phyloP scores from a whole-genome alignment of 169 alveolate genomes.

The Plasmodium malariae region DNA sequence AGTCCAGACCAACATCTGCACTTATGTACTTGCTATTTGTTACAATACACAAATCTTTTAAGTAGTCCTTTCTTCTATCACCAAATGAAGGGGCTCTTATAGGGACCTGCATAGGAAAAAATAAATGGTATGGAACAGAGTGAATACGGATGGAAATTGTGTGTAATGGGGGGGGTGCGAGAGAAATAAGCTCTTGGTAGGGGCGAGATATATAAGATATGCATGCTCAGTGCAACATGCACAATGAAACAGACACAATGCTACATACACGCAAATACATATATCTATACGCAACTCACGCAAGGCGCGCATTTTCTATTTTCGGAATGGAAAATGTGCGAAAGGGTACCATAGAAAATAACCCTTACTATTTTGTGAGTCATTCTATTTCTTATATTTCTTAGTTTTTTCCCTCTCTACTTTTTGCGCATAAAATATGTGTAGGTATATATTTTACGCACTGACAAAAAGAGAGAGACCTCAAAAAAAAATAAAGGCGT shows the following conservation, averaged over 20 bases:
- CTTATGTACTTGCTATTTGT: conserved; percentile 90
- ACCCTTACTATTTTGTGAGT: conserved; percentile 11
- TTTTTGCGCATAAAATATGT: conserved; percentile 2
- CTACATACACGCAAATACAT: background rate
- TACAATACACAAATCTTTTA: conserved; percentile 90
- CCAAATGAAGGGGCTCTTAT: conserved; percentile 93
- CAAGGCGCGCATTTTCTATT: background rate
- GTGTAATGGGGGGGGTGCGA: background rate
- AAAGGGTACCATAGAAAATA: conserved; percentile 43
- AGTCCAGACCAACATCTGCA: conserved; percentile 88
- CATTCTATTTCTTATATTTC: conserved; percentile 47
- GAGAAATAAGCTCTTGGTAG: background rate
- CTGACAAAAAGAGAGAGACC: conserved; percentile 8
- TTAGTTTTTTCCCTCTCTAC: conserved; percentile 29
- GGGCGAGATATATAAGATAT: background rate
- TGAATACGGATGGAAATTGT: background rate
- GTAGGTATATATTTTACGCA: background rate
- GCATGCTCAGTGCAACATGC: conserved; percentile 18
- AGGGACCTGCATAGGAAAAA: conserved; percentile 80
- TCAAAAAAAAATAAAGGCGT: too few species aligned
- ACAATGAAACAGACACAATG: too few species aligned
- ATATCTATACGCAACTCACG: background rate
- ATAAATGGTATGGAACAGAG: background rate
- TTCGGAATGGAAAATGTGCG: background rate
- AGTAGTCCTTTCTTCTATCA: conserved; percentile 90